Evolutionary conservation across 257 asterid genomes (phyloP).

Genomic region (Gentiana straminea): DNA sequence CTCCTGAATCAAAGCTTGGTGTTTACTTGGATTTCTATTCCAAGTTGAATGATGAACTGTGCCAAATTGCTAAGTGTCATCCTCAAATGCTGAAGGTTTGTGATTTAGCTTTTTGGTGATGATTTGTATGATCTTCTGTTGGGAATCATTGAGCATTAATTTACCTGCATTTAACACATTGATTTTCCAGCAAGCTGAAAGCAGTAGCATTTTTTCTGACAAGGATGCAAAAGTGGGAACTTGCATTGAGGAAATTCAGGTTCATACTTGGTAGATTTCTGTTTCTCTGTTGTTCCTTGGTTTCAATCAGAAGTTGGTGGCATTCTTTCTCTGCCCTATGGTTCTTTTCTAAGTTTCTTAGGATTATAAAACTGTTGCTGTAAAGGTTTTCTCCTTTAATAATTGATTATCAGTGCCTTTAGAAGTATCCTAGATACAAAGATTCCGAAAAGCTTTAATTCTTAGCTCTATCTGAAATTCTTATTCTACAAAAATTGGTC

Average conservation of each 20-base stretch:
- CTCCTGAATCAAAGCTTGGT: constrained; percentile 36
- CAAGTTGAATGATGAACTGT: constrained; percentile 39
- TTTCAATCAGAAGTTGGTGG: too few species aligned
- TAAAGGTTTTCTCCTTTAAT: neutral
- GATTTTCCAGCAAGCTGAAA: constrained; percentile 28
- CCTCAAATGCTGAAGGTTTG: constrained; percentile 45
- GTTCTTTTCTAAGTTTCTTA: neutral
- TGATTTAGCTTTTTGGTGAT: neutral
- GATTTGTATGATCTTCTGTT: too few species aligned
- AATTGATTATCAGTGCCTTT: too few species aligned
- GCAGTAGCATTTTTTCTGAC: constrained; percentile 13
- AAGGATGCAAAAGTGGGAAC: constrained; percentile 24
- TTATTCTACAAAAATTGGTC: too few species aligned
- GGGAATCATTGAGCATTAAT: too few species aligned
- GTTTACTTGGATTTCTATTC: constrained; percentile 46
- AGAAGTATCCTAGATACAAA: too few species aligned
- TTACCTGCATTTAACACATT: neutral
- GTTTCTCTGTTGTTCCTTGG: neutral
- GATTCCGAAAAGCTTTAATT: too few species aligned
- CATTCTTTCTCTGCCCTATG: neutral
- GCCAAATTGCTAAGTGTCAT: constrained; percentile 32
- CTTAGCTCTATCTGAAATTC: too few species aligned
- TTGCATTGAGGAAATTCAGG: constrained; percentile 45
- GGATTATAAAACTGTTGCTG: neutral
- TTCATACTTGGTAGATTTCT: constrained; percentile 7